Evolutionary conservation across 2,329 filamentous ascomycete species (phyloP).

Genomic region (Penicillium concentricum): DNA sequence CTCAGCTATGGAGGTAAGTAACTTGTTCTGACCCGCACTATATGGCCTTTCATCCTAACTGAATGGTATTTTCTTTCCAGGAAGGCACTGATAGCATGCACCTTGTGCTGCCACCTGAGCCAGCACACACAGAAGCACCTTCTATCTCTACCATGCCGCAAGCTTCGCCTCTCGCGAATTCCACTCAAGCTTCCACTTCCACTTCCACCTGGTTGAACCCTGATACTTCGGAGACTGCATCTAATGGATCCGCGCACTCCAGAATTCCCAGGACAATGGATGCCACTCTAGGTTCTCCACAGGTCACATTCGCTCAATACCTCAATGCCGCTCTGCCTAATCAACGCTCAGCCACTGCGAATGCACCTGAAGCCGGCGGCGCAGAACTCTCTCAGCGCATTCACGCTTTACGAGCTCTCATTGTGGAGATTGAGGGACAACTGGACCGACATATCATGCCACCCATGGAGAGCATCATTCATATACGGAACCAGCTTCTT

Average conservation of each 20-base stretch:
- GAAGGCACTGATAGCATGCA: conserved; percentile 2
- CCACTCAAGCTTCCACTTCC: not conserved
- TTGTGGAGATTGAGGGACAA: conserved; percentile 30
- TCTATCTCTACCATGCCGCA: not conserved
- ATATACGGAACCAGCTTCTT: conserved; percentile 31
- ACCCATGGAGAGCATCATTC: conserved; percentile 31
- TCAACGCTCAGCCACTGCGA: not conserved
- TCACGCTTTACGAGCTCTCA: conserved; percentile 16
- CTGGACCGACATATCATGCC: conserved; percentile 29
- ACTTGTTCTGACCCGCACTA: not conserved
- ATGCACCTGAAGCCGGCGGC: not conserved
- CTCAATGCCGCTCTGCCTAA: not conserved
- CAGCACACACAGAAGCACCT: not conserved
- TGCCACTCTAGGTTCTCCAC: not conserved
- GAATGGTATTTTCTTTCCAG: not conserved
- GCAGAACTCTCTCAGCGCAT: not conserved
- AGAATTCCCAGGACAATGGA: not conserved
- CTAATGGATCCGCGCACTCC: not conserved
- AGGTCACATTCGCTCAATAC: not conserved
- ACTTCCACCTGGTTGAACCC: not conserved
- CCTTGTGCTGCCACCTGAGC: conserved; percentile 6
- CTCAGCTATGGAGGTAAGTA: conserved; percentile 51
- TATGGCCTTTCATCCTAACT: not conserved
- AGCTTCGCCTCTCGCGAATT: not conserved
- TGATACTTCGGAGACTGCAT: not conserved